Evolutionary conservation across 164 flowering plant genomes (phyloP).

Genomic region (Magnolia officinalis): DNA sequence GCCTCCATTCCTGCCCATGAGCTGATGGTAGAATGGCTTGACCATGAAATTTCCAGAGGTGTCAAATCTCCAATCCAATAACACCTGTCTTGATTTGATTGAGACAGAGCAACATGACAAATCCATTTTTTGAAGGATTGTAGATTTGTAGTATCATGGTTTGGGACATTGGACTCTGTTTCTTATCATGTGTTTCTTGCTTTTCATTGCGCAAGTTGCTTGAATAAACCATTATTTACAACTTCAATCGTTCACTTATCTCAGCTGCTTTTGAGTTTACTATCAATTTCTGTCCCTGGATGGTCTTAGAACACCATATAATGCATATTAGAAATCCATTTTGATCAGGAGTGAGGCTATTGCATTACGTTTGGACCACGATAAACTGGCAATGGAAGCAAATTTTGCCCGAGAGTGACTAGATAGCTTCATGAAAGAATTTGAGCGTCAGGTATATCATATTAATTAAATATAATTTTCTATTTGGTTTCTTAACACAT

Average conservation of each 20-base stretch:
- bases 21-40: too few relatives aligned
- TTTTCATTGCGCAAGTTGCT: neutral
- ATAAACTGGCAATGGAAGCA: constrained; percentile 59
- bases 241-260: neutral
- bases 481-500: neutral
- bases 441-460: constrained; percentile 53
- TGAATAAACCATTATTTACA: neutral
- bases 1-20: too few relatives aligned
- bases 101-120: neutral
- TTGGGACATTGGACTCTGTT: neutral
- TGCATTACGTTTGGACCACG: constrained; percentile 52
- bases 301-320: neutral
- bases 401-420: constrained; percentile 58
- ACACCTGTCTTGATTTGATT: too few relatives aligned
- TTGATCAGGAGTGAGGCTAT: constrained; percentile 42
- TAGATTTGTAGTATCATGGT: neutral
- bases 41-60: too few relatives aligned
- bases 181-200: neutral
- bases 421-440: constrained; percentile 56
- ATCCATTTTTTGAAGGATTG: neutral
- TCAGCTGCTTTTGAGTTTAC: neutral
- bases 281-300: neutral
- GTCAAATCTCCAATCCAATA: too few relatives aligned
- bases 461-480: neutral
- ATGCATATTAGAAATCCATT: neutral